Evolutionary conservation across 2,329 filamentous ascomycete genomes (phyloP).

Genomic region (Talaromyces sp.): DNA sequence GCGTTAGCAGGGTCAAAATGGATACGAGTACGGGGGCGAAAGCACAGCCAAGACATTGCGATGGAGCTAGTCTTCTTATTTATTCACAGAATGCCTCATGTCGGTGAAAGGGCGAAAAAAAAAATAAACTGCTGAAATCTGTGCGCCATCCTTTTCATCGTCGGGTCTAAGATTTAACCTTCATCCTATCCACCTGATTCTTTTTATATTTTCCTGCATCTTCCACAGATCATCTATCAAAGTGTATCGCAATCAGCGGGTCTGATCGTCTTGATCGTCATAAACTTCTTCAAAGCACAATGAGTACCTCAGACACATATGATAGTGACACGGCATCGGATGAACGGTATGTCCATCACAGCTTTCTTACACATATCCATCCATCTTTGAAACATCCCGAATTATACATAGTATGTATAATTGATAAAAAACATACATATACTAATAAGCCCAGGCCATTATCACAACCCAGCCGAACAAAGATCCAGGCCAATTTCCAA

Average conservation of each 20-base stretch:
- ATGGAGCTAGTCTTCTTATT: constrained; percentile 2
- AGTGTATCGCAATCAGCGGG: background rate
- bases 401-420: no score
- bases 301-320: constrained; percentile 21
- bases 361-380: no score
- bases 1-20: background rate
- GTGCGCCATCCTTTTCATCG: background rate
- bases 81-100: background rate
- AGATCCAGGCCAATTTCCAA: constrained; percentile 31
- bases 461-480: constrained; percentile 13
- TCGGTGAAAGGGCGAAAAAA: constrained; percentile 5
- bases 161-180: background rate
- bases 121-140: background rate
- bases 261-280: no score
- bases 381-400: no score
- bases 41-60: background rate
- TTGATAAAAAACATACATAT: background rate
- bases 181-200: background rate
- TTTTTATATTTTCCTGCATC: background rate
- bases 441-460: background rate
- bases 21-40: constrained; percentile 21
- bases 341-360: constrained; percentile 20
- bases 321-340: constrained; percentile 25
- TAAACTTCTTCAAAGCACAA: no score
- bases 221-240: background rate